Percentiles rank a stretch among this genome's conserved stretches.
Evolutionary conservation across 805 yeast species (phyloP).

Genomic region (Saccharomycopsis oosterbeekiorum): DNA sequence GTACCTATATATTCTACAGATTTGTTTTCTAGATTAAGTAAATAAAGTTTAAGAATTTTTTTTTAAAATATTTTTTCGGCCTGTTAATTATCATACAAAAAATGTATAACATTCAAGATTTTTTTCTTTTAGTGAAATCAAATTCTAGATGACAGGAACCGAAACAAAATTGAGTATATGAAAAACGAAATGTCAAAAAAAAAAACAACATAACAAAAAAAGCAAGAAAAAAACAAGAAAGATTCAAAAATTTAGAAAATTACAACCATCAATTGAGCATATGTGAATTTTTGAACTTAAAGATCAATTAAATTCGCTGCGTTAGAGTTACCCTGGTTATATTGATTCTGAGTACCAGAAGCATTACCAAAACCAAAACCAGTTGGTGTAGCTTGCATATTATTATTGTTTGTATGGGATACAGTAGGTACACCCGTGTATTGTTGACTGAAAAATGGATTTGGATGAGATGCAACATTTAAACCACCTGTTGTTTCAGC

Average conservation of each 20-base stretch:
- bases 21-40: too few relatives aligned
- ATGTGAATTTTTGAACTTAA: not conserved
- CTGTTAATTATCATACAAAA: too few relatives aligned
- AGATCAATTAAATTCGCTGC: slow-evolving; percentile 16
- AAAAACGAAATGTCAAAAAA: not conserved
- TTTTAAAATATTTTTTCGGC: not conserved
- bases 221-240: not conserved
- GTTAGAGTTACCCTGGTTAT: slow-evolving; percentile 2
- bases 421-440: slow-evolving; percentile 62
- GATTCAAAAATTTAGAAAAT: not conserved
- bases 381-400: slow-evolving; percentile 68
- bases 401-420: slow-evolving; percentile 17
- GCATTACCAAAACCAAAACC: slow-evolving; percentile 94
- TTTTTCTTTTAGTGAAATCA: not conserved
- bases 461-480: slow-evolving; percentile 37
- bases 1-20: not conserved
- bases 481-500: slow-evolving; percentile 84
- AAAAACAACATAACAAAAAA: not conserved
- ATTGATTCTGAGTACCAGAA: slow-evolving; percentile 16
- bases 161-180: not conserved
- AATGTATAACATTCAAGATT: not conserved
- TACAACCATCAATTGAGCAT: not conserved
- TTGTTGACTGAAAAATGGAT: slow-evolving; percentile 48
- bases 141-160: not conserved
- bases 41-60: not conserved